A percentile compares a stretch with the other conserved stretches of the same genome.
These are phyloP conservation scores for Limnanthes douglasii DNA, from an alignment of 345 rosid species.

Conservation along the genomic window DNA sequence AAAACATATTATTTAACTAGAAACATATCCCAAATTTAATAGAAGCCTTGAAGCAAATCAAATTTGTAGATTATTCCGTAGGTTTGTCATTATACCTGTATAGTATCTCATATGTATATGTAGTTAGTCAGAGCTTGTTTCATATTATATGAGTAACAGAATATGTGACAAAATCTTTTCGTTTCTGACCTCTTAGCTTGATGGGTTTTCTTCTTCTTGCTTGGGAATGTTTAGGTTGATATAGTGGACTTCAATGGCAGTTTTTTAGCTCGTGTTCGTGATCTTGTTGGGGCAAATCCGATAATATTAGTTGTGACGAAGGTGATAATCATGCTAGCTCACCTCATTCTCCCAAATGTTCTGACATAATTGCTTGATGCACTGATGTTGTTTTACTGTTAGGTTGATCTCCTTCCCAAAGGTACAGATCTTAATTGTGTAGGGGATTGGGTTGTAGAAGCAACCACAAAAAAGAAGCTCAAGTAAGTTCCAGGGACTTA, in stretches of 20 bases:
- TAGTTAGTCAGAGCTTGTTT: no score
- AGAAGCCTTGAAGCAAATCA: no score
- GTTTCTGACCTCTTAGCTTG: neutral
- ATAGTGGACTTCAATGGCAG: slow-evolving; percentile 95
- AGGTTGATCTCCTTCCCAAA: slow-evolving; percentile 91
- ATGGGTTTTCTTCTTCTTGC: neutral
- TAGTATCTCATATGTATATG: no score
- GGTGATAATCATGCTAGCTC: slow-evolving; percentile 17
- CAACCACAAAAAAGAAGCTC: slow-evolving; percentile 66
- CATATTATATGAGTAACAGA: no score
- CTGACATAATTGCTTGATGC: neutral
- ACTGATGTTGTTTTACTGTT: slow-evolving; percentile 8
- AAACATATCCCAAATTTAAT: no score
- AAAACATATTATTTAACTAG: no score
- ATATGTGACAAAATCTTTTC: no score
- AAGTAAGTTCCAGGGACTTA: slow-evolving; percentile 29
- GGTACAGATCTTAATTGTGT: slow-evolving; percentile 86
- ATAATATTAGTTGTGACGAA: slow-evolving; percentile 80
- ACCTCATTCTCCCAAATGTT: neutral
- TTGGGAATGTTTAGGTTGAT: slow-evolving; percentile 49
- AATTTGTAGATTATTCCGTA: no score
- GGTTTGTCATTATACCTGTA: no score
- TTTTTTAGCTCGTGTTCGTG: slow-evolving; percentile 83
- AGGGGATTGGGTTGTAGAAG: slow-evolving; percentile 96
- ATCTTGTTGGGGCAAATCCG: slow-evolving; percentile 86